Conservation (phyloP, 352 stramenopile genomes). For the Globisporangium spiculum region DNA sequence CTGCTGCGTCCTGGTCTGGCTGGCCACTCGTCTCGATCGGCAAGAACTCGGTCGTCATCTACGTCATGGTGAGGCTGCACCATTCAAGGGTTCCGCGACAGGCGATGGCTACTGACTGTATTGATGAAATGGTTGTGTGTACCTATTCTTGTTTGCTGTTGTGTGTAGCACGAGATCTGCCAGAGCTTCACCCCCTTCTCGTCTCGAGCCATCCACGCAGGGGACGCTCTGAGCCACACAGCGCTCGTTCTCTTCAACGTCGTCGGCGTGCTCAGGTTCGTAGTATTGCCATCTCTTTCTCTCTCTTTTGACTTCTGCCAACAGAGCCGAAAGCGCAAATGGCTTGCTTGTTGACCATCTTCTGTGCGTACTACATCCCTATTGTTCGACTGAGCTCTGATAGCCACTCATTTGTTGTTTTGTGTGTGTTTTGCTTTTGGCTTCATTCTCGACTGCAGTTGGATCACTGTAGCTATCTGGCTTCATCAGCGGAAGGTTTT, state of each 20-base stretch:
- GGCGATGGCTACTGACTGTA: conserved; percentile 2
- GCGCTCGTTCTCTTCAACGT: conserved; percentile 50
- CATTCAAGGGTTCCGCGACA: background rate
- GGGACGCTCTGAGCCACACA: conserved; percentile 19
- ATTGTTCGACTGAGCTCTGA: background rate
- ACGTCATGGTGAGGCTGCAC: conserved; percentile 49
- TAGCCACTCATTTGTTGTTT: conserved; percentile 1
- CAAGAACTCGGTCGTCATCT: conserved; percentile 75
- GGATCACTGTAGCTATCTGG: conserved; percentile 37
- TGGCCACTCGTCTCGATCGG: conserved; percentile 40
- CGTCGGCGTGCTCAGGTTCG: conserved; percentile 38
- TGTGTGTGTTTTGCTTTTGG: conserved; percentile 4
- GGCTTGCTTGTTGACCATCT: background rate
- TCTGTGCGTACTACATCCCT: background rate
- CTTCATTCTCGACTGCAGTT: conserved; percentile 20
- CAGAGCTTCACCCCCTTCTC: conserved; percentile 50
- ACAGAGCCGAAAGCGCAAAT: background rate
- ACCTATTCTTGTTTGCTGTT: background rate
- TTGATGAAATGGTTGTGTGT: conserved; percentile 4
- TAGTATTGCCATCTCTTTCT: background rate
- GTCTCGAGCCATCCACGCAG: conserved; percentile 18
- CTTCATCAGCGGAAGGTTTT: conserved; percentile 27
- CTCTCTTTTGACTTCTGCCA: background rate
- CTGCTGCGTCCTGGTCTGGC: conserved; percentile 20
- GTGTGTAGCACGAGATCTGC: conserved; percentile 57